A percentile compares a stretch with the other conserved stretches of the same genome.
phyloP scores from a whole-genome alignment of 192 early-diverging fungal genomes.

The Linnemannia exigua region DNA sequence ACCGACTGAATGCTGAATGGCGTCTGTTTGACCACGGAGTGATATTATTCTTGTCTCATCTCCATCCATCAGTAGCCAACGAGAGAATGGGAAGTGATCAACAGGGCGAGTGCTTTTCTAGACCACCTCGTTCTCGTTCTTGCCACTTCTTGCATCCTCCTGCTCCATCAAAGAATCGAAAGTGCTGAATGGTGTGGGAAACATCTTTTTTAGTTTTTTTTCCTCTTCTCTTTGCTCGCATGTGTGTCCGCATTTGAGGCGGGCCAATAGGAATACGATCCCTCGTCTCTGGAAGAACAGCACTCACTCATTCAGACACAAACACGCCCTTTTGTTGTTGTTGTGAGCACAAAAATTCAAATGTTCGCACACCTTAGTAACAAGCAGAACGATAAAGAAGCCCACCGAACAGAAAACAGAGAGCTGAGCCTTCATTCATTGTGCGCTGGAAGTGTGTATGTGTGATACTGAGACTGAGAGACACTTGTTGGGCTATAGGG shows the following conservation, averaged over 20 bases:
- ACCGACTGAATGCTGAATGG: not conserved
- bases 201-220: not conserved
- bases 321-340: slow-evolving; percentile 8
- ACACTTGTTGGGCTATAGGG: not conserved
- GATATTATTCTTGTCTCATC: not conserved
- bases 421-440: not conserved
- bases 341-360: slow-evolving; percentile 6
- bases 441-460: not conserved
- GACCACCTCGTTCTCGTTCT: not conserved
- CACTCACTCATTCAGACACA: not conserved
- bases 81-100: not conserved
- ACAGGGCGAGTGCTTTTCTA: not conserved
- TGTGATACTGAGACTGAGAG: not conserved
- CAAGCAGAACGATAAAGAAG: not conserved
- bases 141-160: not conserved
- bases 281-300: slow-evolving; percentile 5
- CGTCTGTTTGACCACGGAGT: not conserved
- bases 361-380: slow-evolving; percentile 10
- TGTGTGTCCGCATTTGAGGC: slow-evolving; percentile 14
- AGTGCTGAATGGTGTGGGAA: not conserved
- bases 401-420: not conserved
- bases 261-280: slow-evolving; percentile 41
- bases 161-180: not conserved
- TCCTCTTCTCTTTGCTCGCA: not conserved
- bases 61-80: not conserved